Evolutionary conservation across 768 basidiomycete genomes (phyloP), one percentile per base, ranked within the genome.

Genomic region (Melanogaster broomeanus): DNA sequence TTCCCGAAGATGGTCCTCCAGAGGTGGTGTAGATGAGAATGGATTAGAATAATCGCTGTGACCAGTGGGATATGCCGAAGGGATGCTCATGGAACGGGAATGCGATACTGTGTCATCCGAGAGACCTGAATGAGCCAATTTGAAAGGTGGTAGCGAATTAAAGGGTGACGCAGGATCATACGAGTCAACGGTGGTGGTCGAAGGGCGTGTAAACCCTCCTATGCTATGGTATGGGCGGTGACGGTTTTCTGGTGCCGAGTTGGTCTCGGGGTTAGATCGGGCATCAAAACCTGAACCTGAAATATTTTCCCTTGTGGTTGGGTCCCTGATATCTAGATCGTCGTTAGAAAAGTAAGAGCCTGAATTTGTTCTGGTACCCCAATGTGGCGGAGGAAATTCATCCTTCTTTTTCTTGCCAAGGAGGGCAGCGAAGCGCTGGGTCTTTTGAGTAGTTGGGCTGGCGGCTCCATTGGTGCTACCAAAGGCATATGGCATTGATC

Each of bases 341-440:
- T 57, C 63, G 42, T 68, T 56, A 44, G 71, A 64, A 55, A 87
- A 87, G 63, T 84, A 85, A 8, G 85, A 82, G 1, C 81, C 85
- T 8, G 70, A 66, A 47, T 76, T 69, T 51, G 74, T 75, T 30
- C 62, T 65, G 13, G 62, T 61, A 7, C 81, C 84, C 88, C 88
- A 90, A 18, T 81, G 74, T 24, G 70, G 59, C 4, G 88, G 88
- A 28, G 89, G 88, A 53, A 88, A 90, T 2, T 74, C 27, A 35
- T 69, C 58, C 53, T 77, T 80, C 64, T 81, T 82, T 67, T 78
- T 82, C 52, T 71, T 74, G 22, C 58, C 53, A 2, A 67, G 58
- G 18, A 71, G 56, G 19, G 64, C 60, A 43, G 69, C 64, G 21
- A 64, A 61, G 34, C 70, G 68, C 13, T 65, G 67, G 44, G 62